phyloP scores from a whole-genome alignment of 305 asterid genomes.

The Fraxinus sp. region DNA sequence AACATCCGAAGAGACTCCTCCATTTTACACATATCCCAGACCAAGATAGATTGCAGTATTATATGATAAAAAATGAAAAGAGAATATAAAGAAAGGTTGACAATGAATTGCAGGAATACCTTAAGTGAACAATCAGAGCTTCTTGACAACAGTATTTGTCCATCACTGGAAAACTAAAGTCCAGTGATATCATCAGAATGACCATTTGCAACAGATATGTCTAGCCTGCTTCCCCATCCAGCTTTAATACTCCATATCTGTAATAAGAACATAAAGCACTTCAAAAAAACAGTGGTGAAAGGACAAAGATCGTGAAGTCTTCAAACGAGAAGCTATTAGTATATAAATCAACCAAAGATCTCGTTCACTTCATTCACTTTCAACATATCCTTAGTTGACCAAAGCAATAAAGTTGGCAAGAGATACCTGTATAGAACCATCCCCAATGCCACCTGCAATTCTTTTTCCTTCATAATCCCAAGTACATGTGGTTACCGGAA shows the following conservation, averaged over 20 bases:
- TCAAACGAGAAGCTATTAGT: background rate
- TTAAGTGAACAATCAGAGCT: conserved; percentile 85
- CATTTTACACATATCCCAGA: conserved; percentile 85
- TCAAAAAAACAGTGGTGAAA: background rate
- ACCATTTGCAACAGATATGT: conserved; percentile 44
- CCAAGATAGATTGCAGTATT: conserved; percentile 41
- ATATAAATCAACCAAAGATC: background rate
- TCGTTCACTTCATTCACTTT: background rate
- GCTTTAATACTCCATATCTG: conserved; percentile 91
- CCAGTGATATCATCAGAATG: conserved; percentile 87
- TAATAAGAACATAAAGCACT: conserved; percentile 16
- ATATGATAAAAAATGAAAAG: background rate
- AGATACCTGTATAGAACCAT: conserved; percentile 85
- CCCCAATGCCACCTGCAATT: conserved; percentile 85
- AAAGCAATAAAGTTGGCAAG: background rate
- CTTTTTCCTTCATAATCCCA: conserved; percentile 92
- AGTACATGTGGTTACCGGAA: conserved; percentile 81
- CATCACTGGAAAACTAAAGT: conserved; percentile 82
- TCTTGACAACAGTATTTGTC: conserved; percentile 70
- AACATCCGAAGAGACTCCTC: conserved; percentile 65
- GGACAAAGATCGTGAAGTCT: conserved; percentile 4
- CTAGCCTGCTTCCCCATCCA: conserved; percentile 97
- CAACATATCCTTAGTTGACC: background rate
- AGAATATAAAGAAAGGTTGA: conserved; percentile 3
- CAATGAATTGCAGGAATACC: conserved; percentile 41